Evolutionary conservation across 805 yeast species (phyloP).

Genomic region (Yamadazyma laniorum): DNA sequence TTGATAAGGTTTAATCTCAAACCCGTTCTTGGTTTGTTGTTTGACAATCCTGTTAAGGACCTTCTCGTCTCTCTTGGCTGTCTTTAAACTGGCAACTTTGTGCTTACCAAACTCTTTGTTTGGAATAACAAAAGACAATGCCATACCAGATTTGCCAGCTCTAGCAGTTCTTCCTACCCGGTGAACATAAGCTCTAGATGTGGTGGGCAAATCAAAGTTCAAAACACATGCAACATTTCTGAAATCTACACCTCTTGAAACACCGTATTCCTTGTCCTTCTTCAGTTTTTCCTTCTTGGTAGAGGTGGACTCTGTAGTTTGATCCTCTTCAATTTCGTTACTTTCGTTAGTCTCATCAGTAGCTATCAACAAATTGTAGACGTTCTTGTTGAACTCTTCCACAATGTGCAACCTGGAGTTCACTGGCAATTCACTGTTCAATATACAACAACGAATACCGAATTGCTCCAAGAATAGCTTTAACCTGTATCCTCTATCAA

Average conservation of each 20-base stretch:
- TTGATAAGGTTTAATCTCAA: conserved; percentile 79
- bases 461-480: conserved; percentile 91
- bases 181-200: conserved; percentile 87
- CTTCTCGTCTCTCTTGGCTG: conserved; percentile 84
- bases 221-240: conserved; percentile 94
- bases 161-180: conserved; percentile 97
- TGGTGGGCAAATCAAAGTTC: conserved; percentile 89
- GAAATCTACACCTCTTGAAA: conserved; percentile 95
- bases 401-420: conserved; percentile 93
- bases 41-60: conserved; percentile 71
- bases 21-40: conserved; percentile 72
- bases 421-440: conserved; percentile 89
- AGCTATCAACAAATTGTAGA: conserved; percentile 84
- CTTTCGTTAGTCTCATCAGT: conserved; percentile 82
- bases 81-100: conserved; percentile 67
- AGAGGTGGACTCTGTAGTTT: conserved; percentile 24
- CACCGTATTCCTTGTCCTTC: conserved; percentile 82
- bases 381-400: conserved; percentile 89
- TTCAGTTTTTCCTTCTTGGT: conserved; percentile 26
- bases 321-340: conserved; percentile 50
- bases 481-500: conserved; percentile 92
- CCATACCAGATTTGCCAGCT: conserved; percentile 94
- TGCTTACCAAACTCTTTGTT: conserved; percentile 84
- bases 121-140: conserved; percentile 88
- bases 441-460: conserved; percentile 83